Evolutionary conservation across 805 yeast species (phyloP), one percentile per base, ranked within the genome.

Genomic region (Wickerhamiella kurtzmanii): DNA sequence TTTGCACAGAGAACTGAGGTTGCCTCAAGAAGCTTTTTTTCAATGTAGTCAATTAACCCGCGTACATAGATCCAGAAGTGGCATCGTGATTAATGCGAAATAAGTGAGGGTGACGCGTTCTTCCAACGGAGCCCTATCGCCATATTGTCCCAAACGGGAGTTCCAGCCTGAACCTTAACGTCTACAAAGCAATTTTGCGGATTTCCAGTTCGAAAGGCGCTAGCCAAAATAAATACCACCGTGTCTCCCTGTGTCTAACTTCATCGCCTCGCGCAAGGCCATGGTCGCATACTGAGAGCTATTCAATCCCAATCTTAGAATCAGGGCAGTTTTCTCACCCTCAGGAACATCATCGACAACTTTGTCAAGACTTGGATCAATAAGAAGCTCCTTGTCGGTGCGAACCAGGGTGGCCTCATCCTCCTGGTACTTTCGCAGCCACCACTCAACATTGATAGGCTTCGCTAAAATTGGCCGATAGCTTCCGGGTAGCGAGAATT

Each of bases 271-370:
- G 60, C 98, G 75, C 44, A 92, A 65, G 1, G 95, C 95, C 98
- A 92, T 94, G 0, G 99, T 92, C 1, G 99, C 99, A 63, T 92
- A 92, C 4, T 94, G 80, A 35, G 96, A 82, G 2, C 83, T 79
- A 3, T 87, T 89, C 49, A 92, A 69, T 58, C 78, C 81, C 72
- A 92, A 71, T 54, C 74, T 79, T 49, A 94, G 62, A 3, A 92
- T 71, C 13, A 88, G 76, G 0, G 95, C 96, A 0, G 71, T 67
- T 48, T 74, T 76, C 1, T 62, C 59, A 4, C 77, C 82, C 13
- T 60, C 65, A 4, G 40, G 63, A 60, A 44, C 49, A 54, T 61
- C 48, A 46, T 58, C 53, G 55, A 63, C 57, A 56, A 57, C 40
- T n/a, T 38, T 38, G 22, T 13, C 22, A 6, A 15, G 20, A 6